These are phyloP conservation scores for Colletotrichum cuscutae DNA, from an alignment of 2,329 filamentous ascomycete genomes.

Conservation along the genomic window DNA sequence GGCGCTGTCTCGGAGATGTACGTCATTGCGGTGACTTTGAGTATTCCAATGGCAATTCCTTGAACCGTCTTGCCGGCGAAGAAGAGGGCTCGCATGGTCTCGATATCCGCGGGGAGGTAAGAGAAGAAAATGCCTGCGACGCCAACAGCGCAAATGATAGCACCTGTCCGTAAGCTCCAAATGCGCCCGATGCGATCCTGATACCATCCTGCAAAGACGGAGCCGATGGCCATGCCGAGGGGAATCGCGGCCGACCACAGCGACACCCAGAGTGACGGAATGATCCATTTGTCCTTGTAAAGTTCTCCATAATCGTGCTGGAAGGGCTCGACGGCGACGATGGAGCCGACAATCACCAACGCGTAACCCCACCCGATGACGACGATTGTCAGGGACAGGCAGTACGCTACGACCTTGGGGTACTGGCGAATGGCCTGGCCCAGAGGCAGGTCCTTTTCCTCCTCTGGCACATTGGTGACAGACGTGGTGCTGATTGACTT, in stretches of 20 bases:
- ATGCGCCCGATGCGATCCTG: conserved; percentile 42
- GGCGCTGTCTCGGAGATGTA: conserved; percentile 52
- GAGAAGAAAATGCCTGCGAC: conserved; percentile 44
- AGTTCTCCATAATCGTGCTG: conserved; percentile 41
- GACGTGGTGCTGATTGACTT: neutral
- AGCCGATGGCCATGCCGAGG: conserved; percentile 39
- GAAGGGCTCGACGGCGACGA: conserved; percentile 43
- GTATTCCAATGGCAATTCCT: conserved; percentile 40
- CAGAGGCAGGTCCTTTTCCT: conserved; percentile 36
- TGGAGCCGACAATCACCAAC: conserved; percentile 40
- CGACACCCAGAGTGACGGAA: conserved; percentile 42
- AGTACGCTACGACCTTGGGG: conserved; percentile 42
- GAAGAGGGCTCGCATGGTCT: conserved; percentile 39
- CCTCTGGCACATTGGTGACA: neutral
- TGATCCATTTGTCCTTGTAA: conserved; percentile 38
- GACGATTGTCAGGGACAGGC: conserved; percentile 40
- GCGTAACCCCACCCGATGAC: conserved; percentile 46
- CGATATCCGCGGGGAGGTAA: conserved; percentile 16
- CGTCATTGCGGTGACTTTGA: conserved; percentile 41
- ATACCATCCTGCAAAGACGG: conserved; percentile 41
- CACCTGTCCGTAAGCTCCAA: conserved; percentile 39
- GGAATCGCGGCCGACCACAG: conserved; percentile 41
- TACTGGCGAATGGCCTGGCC: conserved; percentile 40
- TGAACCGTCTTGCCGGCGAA: conserved; percentile 40
- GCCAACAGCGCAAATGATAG: conserved; percentile 38